Conservation (phyloP, 169 alveolate genomes). For the Plasmodium adleri region DNA sequence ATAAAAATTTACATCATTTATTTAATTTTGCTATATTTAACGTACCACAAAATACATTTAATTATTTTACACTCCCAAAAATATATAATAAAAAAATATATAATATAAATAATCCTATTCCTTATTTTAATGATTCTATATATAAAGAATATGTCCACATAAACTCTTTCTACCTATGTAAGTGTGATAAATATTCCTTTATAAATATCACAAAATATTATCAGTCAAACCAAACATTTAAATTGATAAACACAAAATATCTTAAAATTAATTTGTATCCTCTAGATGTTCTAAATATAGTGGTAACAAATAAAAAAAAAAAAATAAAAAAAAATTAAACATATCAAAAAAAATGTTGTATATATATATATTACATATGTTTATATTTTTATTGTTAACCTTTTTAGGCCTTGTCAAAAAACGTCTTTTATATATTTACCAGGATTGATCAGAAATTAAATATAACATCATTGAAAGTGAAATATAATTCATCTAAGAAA, state of each 20-base stretch:
- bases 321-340: neutral
- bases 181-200: conserved; percentile 36
- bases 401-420: conserved; percentile 49
- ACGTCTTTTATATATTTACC: conserved; percentile 46
- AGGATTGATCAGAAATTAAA: conserved; percentile 26
- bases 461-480: conserved; percentile 56
- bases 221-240: conserved; percentile 18
- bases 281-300: conserved; percentile 16
- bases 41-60: conserved; percentile 8
- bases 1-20: conserved; percentile 13
- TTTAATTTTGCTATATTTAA: conserved; percentile 26
- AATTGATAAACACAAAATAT: conserved; percentile 8
- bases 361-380: neutral
- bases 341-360: no score
- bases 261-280: conserved; percentile 36
- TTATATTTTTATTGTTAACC: neutral
- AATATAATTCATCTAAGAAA: conserved; percentile 25
- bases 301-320: conserved; percentile 4
- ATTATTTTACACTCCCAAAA: conserved; percentile 42
- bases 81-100: conserved; percentile 10
- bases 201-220: conserved; percentile 28
- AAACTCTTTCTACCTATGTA: conserved; percentile 40
- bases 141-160: neutral
- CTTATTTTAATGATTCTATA: conserved; percentile 30
- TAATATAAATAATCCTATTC: neutral